Conservation (phyloP, 805 yeast genomes). For the Kockiozyma suomiensis region DNA sequence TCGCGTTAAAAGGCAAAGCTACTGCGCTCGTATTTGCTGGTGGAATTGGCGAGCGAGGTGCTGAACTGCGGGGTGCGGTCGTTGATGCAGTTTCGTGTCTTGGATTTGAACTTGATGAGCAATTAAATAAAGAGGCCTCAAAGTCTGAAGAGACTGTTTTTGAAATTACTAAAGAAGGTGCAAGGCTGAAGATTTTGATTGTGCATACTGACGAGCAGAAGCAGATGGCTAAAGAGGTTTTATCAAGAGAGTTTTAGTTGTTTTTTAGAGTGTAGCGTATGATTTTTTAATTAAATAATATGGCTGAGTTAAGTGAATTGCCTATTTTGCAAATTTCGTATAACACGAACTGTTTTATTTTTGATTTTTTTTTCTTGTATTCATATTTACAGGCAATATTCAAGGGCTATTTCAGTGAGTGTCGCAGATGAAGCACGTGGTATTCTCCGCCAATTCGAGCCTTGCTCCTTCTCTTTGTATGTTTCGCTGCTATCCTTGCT, state of each 20-base stretch:
- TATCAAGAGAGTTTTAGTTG: background rate
- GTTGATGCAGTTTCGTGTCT: constrained; percentile 15
- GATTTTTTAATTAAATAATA: too few relatives aligned
- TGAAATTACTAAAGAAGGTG: constrained; percentile 17
- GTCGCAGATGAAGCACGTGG: too few relatives aligned
- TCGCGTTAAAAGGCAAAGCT: constrained; percentile 27
- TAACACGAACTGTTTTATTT: too few relatives aligned
- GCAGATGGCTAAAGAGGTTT: constrained; percentile 30
- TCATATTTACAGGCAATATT: too few relatives aligned
- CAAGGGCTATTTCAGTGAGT: too few relatives aligned
- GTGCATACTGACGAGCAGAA: constrained; percentile 33
- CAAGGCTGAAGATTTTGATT: constrained; percentile 20
- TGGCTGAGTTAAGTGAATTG: too few relatives aligned
- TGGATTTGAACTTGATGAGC: constrained; percentile 26
- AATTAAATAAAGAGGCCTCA: constrained; percentile 20
- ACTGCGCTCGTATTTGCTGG: constrained; percentile 33
- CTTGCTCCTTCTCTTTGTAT: too few relatives aligned
- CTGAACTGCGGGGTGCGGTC: constrained; percentile 24
- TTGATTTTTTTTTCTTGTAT: too few relatives aligned
- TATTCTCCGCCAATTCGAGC: too few relatives aligned
- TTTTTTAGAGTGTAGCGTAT: too few relatives aligned
- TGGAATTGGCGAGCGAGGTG: constrained; percentile 33
- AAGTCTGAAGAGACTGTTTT: constrained; percentile 6
- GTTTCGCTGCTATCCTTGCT: too few relatives aligned
- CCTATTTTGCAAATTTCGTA: too few relatives aligned